Evolutionary conservation across 257 asterid genomes (phyloP).

Genomic region (Verbascum thapsus): DNA sequence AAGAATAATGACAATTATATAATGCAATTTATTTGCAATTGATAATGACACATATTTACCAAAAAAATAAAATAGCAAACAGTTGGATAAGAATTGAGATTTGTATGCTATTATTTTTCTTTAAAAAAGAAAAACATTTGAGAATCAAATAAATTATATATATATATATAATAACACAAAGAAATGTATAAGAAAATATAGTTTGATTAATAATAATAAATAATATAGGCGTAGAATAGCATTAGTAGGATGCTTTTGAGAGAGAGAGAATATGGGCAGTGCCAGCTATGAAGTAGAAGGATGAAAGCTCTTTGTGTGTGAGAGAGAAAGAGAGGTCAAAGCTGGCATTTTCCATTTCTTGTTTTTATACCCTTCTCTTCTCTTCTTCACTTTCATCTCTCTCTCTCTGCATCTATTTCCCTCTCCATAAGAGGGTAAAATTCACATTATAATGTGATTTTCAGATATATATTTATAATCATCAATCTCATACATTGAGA

Average conservation of each 20-base stretch:
- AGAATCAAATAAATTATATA: too few species aligned
- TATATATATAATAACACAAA: too few species aligned
- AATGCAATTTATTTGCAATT: too few species aligned
- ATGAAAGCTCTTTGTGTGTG: constrained; percentile 8
- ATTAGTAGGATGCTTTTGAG: not conserved
- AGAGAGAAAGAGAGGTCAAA: constrained; percentile 18
- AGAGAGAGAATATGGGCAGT: constrained; percentile 28
- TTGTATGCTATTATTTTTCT: too few species aligned
- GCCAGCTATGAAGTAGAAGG: constrained; percentile 38
- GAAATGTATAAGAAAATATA: too few species aligned
- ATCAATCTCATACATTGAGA: not conserved
- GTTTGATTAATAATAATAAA: too few species aligned
- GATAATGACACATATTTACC: too few species aligned
- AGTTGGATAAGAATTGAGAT: too few species aligned
- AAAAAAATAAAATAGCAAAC: too few species aligned
- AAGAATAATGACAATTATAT: too few species aligned
- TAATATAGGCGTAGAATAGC: too few species aligned
- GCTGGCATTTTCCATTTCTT: constrained; percentile 33
- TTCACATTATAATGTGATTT: constrained; percentile 31
- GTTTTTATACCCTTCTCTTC: constrained; percentile 23
- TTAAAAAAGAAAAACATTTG: too few species aligned
- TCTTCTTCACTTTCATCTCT: not conserved
- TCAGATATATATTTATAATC: constrained; percentile 16
- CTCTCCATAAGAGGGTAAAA: constrained; percentile 31
- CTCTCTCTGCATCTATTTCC: constrained; percentile 24